phyloP scores from a whole-genome alignment of 176 grass and related monocot species.

The Cenchrus purpureus region DNA sequence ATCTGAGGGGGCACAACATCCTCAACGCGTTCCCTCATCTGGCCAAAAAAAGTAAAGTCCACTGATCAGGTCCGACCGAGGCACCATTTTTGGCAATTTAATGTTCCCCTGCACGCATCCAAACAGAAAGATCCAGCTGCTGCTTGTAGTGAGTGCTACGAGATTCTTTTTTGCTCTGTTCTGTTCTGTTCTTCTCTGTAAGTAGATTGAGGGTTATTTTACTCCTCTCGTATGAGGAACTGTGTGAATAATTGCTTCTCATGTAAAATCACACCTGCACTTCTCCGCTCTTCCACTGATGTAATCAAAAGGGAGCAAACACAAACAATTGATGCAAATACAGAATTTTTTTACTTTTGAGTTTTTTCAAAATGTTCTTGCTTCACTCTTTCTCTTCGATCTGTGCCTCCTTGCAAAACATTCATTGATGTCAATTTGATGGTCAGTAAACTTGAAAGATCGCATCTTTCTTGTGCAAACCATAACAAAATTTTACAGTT shows the following conservation, averaged over 20 bases:
- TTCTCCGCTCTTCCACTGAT: not conserved
- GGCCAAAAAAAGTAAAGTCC: conserved; percentile 43
- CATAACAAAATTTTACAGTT: too few relatives aligned
- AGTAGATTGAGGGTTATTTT: conserved; percentile 39
- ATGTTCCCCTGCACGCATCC: not conserved
- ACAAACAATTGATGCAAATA: conserved; percentile 4
- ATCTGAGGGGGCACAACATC: conserved; percentile 83
- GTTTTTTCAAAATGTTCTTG: not conserved
- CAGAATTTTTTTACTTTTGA: not conserved
- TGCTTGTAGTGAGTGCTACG: not conserved
- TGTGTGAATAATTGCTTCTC: conserved; percentile 45
- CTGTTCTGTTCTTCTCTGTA: conserved; percentile 5
- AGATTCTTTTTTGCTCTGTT: not conserved
- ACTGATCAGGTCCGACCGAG: conserved; percentile 13
- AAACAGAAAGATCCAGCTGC: not conserved
- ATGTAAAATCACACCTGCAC: conserved; percentile 26
- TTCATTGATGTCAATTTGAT: too few relatives aligned
- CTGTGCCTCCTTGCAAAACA: not conserved
- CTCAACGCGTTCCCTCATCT: conserved; percentile 69
- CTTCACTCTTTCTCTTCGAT: not conserved
- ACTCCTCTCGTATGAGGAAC: not conserved
- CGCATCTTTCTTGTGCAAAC: too few relatives aligned
- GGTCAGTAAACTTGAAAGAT: too few relatives aligned
- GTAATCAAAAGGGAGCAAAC: not conserved
- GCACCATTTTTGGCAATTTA: conserved; percentile 40